Base-by-base conservation (phyloP, 2,329 filamentous ascomycete species). In the Fusarium luffae region DNA sequence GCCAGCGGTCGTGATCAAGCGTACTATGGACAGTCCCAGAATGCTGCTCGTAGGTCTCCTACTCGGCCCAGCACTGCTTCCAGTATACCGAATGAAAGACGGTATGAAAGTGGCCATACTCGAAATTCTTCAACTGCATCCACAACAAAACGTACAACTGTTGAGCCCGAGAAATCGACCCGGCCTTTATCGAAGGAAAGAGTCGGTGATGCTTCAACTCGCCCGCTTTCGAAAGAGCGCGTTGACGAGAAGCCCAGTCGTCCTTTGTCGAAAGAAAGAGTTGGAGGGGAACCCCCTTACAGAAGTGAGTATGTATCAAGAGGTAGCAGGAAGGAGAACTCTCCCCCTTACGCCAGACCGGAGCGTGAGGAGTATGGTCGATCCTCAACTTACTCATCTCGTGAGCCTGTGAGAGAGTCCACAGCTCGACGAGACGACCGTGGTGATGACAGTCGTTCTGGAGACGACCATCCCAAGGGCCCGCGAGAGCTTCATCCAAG, bases 1-100 rank as follows among this genome's bases (percentile, higher is more conserved):
- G 75, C 79, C 13, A 78, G 77, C 5, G 79, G 82, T 7, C 80
- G 84, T 4, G 83, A 86, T 41, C 80, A 82, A 54, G 72, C 76
- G 1, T 84, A 85, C 54, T 72, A 76, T 57, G 68, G 62, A 7
- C 67, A 68, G 18, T 54, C 70, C 30, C 66, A 71, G 19, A 50
- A 54, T 32, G 48, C 61, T 32, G 63, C 47, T 50, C 69, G 61
- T 10, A 70, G 69, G 34, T 74, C 76, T n/a, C 76, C 76, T 19
- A 75, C 71, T 25, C 79, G 77, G 34, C 78, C 74, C 66, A 78
- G 68, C 55, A 77, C 74, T 41, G 71, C 48, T 34, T 68, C 70
- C 59, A 77, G 68, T 49, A 75, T 75, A 41, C 75, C 61, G 46
- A 73, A 70, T 47, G 77, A 78, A 18, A 70, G 75, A 44, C 68